phyloP scores from a whole-genome alignment of 495 filamentous ascomycete genomes.

The Hypoxylon fuscum region DNA sequence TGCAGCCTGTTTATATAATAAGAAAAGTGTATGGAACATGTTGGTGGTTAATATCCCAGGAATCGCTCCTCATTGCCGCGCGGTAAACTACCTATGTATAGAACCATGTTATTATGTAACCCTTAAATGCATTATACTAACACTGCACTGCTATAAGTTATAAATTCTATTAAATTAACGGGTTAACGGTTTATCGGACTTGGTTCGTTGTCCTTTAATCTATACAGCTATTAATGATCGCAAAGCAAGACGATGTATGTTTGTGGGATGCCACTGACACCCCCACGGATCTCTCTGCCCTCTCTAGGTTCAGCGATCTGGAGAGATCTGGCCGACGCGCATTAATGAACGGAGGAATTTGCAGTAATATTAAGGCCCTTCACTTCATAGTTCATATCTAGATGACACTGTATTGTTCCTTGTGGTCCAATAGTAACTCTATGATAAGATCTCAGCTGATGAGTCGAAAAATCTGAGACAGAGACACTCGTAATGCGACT shows the following conservation, averaged over 20 bases:
- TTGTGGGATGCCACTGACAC: slow-evolving; percentile 13
- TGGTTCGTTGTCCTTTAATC: slow-evolving; percentile 1
- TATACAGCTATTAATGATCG: background rate
- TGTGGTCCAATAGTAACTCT: slow-evolving; percentile 21
- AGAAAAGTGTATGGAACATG: background rate
- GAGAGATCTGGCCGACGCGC: slow-evolving; percentile 22
- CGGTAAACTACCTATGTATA: slow-evolving; percentile 36
- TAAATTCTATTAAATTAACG: no score
- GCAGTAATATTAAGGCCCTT: slow-evolving; percentile 6
- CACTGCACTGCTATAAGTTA: no score
- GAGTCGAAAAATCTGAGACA: slow-evolving; percentile 37
- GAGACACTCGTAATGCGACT: slow-evolving; percentile 28
- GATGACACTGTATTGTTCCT: slow-evolving; percentile 10
- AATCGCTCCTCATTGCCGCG: slow-evolving; percentile 32
- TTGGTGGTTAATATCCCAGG: background rate
- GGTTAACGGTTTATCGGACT: no score
- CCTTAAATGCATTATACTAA: no score
- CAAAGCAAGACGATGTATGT: no score
- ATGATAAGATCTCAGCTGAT: slow-evolving; percentile 35
- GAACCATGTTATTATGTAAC: no score
- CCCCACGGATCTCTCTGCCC: slow-evolving; percentile 16
- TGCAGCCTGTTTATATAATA: background rate
- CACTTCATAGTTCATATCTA: slow-evolving; percentile 1
- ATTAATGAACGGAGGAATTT: slow-evolving; percentile 17
- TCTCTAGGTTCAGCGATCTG: slow-evolving; percentile 20